phyloP scores from a whole-genome alignment of 306 rosid genomes.

The Trichosanthes cucumerina region DNA sequence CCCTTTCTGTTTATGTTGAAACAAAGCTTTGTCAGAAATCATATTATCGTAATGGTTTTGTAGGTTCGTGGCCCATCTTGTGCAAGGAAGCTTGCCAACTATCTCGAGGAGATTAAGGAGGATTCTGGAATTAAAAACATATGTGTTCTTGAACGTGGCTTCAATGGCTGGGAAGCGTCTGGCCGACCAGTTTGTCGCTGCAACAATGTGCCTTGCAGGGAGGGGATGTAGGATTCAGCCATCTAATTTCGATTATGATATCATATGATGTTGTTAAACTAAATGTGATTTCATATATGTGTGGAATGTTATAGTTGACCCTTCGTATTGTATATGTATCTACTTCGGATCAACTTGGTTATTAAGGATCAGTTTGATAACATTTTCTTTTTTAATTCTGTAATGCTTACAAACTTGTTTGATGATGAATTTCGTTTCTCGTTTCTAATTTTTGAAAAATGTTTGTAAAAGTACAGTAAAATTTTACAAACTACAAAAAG shows the following conservation, averaged over 20 bases:
- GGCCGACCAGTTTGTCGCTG: slow-evolving; percentile 89
- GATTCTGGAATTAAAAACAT: slow-evolving; percentile 68
- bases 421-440: too few species aligned
- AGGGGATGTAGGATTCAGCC: slow-evolving; percentile 4
- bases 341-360: background rate
- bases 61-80: slow-evolving; percentile 94
- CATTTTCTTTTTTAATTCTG: too few species aligned
- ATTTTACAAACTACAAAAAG: too few species aligned
- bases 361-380: too few species aligned
- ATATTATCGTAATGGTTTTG: slow-evolving; percentile 12
- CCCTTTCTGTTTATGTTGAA: background rate
- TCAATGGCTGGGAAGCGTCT: slow-evolving; percentile 90
- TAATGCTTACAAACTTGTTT: too few species aligned
- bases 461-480: too few species aligned
- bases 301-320: background rate
- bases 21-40: background rate
- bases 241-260: background rate
- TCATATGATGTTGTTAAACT: background rate
- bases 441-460: too few species aligned
- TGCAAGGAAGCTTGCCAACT: slow-evolving; percentile 59
- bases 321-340: slow-evolving; percentile 3
- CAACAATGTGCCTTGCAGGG: slow-evolving; percentile 47
- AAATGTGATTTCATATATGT: background rate
- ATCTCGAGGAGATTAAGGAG: slow-evolving; percentile 52
- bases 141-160: slow-evolving; percentile 83